Evolutionary conservation across 257 asterid genomes (phyloP).

Genomic region (Echites panduratus): DNA sequence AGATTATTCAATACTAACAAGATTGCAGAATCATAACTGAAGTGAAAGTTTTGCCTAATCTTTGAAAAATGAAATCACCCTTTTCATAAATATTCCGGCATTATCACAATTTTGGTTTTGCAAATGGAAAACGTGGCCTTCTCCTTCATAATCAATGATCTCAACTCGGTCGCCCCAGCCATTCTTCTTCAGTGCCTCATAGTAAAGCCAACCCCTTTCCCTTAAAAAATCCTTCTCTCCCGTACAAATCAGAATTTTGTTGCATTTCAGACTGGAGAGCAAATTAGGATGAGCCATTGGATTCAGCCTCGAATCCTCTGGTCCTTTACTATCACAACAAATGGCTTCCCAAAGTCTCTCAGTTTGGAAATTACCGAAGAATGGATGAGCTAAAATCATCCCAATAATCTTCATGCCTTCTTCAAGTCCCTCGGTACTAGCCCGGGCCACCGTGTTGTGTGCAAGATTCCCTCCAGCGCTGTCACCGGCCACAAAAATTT

Average conservation of each 20-base stretch:
- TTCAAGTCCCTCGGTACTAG: conserved; percentile 7
- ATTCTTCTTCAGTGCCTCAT: conserved; percentile 55
- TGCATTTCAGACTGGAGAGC: conserved; percentile 44
- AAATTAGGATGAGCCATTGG: conserved; percentile 57
- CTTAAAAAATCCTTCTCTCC: conserved; percentile 55
- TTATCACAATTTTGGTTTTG: conserved; percentile 24
- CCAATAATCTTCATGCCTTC: conserved; percentile 30
- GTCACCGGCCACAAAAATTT: conserved; percentile 60
- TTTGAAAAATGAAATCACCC: conserved; percentile 31
- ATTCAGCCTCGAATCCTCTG: conserved; percentile 58
- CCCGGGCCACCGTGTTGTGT: conserved; percentile 44
- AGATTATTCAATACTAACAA: no score
- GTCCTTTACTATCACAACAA: conserved; percentile 14
- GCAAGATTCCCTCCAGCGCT: conserved; percentile 81
- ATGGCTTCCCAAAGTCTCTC: conserved; percentile 40
- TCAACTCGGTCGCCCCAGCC: conserved; percentile 60
- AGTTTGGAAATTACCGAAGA: conserved; percentile 34
- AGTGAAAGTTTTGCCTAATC: no score
- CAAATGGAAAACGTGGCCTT: conserved; percentile 60
- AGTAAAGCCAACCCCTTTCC: conserved; percentile 43
- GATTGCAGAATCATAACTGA: not conserved
- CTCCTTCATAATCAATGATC: conserved; percentile 50
- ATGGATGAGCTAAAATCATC: conserved; percentile 60
- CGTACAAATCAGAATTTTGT: conserved; percentile 37
- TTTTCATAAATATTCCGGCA: conserved; percentile 36